phyloP scores from a whole-genome alignment of 257 asterid species.

The Striga asiatica region DNA sequence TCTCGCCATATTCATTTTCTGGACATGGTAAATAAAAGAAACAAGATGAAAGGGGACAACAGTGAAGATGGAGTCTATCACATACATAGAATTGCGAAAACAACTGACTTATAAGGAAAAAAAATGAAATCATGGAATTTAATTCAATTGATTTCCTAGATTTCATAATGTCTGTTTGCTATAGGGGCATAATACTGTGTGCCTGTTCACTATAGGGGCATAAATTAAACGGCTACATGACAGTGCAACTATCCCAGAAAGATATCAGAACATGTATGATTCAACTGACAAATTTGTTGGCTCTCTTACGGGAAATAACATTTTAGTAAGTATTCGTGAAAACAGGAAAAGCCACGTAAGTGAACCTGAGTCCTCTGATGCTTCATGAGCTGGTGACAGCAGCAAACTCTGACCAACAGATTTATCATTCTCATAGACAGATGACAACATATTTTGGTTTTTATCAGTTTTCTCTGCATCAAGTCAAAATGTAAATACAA shows the following conservation, averaged over 20 bases:
- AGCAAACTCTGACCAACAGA: slow-evolving; percentile 26
- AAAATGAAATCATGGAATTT: neutral
- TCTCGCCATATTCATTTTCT: slow-evolving; percentile 42
- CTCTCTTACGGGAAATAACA: slow-evolving; percentile 5
- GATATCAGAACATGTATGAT: too few species aligned
- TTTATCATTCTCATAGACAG: slow-evolving; percentile 24
- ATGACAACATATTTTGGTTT: slow-evolving; percentile 16
- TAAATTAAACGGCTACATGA: slow-evolving; percentile 2
- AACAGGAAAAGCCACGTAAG: slow-evolving; percentile 19
- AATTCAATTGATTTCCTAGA: neutral
- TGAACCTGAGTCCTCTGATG: slow-evolving; percentile 32
- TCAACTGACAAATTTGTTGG: too few species aligned
- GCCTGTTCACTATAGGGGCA: slow-evolving; percentile 5
- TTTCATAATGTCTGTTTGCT: neutral
- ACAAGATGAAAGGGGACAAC: slow-evolving; percentile 11
- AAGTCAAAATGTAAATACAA: slow-evolving; percentile 12
- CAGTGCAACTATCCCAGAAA: slow-evolving; percentile 15
- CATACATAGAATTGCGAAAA: neutral
- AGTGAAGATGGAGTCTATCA: neutral
- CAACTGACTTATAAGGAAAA: too few species aligned
- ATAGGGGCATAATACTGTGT: slow-evolving; percentile 8
- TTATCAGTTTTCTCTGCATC: slow-evolving; percentile 36
- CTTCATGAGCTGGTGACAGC: slow-evolving; percentile 21
- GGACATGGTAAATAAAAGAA: slow-evolving; percentile 19
- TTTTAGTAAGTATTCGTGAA: slow-evolving; percentile 7